Evolutionary conservation across 2,329 filamentous ascomycete genomes (phyloP), one percentile per base, ranked within the genome.

Genomic region (Talaromyces albobiverticillius): DNA sequence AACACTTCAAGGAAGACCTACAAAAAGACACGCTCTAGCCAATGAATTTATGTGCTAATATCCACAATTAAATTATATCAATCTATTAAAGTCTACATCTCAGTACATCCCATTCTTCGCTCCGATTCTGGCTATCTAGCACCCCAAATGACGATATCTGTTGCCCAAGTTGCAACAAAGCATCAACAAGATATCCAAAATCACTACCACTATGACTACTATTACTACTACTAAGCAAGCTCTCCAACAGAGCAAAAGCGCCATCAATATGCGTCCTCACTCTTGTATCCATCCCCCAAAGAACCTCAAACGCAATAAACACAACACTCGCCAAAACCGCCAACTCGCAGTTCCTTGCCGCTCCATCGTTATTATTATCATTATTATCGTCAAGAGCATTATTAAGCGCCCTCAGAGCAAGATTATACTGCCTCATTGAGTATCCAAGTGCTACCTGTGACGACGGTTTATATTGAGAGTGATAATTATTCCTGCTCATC

Each of bases 261-360:
- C 18, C 34, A 40, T 49, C 23, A 40, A 49, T 23, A 46, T 53
- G 51, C 51, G 34, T 38, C 13, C 25, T 38, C 3, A 46, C 51
- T 32, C 16, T 42, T 31, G 3, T 46, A 42, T 53, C 43, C 25
- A 23, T 14, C 18, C 51, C 51, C 34, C 31, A 47, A 16, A 53
- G 51, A 47, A 53, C 51, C 34, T 47, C 51, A 13, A 53, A 46
- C 11, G 32, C 43, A 42, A 53, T 47, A 47, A 53, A 53, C 13
- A 41, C 25, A 23, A 53, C 47, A 42, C 51, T 53, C 8, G 32
- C 42, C 34, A 53, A 20, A 14, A 47, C 29, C 14, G 51, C 51
- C 20, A 53, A 16, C 18, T 53, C 42, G 23, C 13, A 40, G 23
- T 32, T 31, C 43, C 25, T 46, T 29, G 23, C 7, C n/a, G n/a